A percentile compares a stretch with the other conserved stretches of the same genome.
Conservation (phyloP, 2,329 filamentous ascomycete genomes). For the Pseudocercospora pini-densiflorae region DNA sequence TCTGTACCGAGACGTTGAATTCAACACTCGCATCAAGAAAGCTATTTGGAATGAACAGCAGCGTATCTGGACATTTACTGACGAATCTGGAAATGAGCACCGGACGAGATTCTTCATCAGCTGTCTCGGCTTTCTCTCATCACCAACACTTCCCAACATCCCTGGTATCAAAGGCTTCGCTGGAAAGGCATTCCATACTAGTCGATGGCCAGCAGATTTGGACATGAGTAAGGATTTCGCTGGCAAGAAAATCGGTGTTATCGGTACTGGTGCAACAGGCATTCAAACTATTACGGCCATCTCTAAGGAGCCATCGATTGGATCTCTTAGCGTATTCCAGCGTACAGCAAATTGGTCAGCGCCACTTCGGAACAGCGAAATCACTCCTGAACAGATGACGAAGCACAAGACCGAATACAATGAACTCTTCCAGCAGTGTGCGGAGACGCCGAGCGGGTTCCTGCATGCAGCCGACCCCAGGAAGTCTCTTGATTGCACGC, state of each 20-base stretch:
- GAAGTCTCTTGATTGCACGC: constrained; percentile 12
- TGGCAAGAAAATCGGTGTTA: constrained; percentile 43
- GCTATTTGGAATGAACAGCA: constrained; percentile 19
- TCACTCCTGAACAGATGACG: constrained; percentile 54
- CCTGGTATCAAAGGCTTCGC: constrained; percentile 40
- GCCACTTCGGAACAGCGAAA: constrained; percentile 62
- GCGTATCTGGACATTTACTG: constrained; percentile 20
- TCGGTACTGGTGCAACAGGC: constrained; percentile 48
- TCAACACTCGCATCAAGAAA: constrained; percentile 57
- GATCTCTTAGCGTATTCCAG: constrained; percentile 63
- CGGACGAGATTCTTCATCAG: constrained; percentile 40
- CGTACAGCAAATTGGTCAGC: constrained; percentile 63
- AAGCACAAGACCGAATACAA: constrained; percentile 48
- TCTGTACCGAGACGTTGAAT: constrained; percentile 61
- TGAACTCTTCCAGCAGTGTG: constrained; percentile 40
- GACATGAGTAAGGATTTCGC: constrained; percentile 30
- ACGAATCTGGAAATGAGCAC: constrained; percentile 9
- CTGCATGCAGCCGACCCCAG: constrained; percentile 18
- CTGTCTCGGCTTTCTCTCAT: constrained; percentile 37
- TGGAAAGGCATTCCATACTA: constrained; percentile 32
- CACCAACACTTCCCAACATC: constrained; percentile 38
- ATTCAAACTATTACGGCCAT: constrained; percentile 41
- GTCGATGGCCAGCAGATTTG: constrained; percentile 4
- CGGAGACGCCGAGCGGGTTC: constrained; percentile 5
- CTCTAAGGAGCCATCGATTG: constrained; percentile 30